Evolutionary conservation across 176 grass and related monocot genomes (phyloP).

Genomic region (Eragrostis curvula): DNA sequence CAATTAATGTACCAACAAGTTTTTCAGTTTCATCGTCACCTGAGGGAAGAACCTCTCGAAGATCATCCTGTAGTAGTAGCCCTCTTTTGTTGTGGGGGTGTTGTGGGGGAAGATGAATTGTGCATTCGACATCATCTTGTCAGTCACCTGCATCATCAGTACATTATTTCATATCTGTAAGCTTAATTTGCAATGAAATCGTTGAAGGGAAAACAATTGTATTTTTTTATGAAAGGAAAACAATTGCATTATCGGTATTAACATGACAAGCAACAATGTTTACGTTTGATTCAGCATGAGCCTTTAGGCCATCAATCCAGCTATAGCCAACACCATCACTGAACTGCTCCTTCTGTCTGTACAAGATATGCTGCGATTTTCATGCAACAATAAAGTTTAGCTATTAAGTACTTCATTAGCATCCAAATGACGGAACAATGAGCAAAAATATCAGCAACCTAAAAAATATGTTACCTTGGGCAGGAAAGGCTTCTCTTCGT

Average conservation of each 20-base stretch:
- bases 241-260: background rate
- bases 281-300: slow-evolving; percentile 63
- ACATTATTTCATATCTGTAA: slow-evolving; percentile 3
- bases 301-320: slow-evolving; percentile 90
- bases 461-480: slow-evolving; percentile 64
- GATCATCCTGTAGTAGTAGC: slow-evolving; percentile 87
- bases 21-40: slow-evolving; percentile 30
- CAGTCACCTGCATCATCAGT: slow-evolving; percentile 53
- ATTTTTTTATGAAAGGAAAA: no score
- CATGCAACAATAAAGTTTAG: background rate
- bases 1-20: no score
- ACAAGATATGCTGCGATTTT: slow-evolving; percentile 69
- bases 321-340: slow-evolving; percentile 89
- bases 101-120: slow-evolving; percentile 64
- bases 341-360: slow-evolving; percentile 94
- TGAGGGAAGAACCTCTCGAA: slow-evolving; percentile 91
- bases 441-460: no score
- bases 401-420: background rate
- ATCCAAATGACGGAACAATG: no score
- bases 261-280: background rate
- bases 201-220: background rate
- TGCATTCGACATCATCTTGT: slow-evolving; percentile 72
- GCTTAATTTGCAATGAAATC: background rate
- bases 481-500: slow-evolving; percentile 70
- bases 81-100: slow-evolving; percentile 77